phyloP scores from a whole-genome alignment of 345 rosid genomes.

The Lepidium africanum region DNA sequence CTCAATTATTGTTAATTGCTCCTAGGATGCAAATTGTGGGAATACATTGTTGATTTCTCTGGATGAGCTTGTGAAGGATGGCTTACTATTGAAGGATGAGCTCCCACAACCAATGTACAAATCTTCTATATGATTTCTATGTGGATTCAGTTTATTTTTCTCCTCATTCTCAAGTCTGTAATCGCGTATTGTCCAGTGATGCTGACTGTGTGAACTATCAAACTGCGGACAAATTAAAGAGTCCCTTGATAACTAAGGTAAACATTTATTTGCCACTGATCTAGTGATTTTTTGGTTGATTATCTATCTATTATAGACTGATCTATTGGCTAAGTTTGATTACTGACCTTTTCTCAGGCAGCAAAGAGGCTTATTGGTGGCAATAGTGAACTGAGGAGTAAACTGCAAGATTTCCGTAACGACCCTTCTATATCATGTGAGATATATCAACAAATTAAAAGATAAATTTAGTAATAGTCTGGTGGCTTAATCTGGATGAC shows the following conservation, averaged over 20 bases:
- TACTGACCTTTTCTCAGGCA: constrained; percentile 43
- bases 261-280: not conserved
- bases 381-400: constrained; percentile 49
- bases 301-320: not conserved
- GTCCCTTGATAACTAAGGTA: constrained; percentile 75
- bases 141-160: not conserved
- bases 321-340: not conserved
- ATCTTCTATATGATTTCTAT: not conserved
- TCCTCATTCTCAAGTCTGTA: not conserved
- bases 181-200: constrained; percentile 37
- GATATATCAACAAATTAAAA: constrained; percentile 1
- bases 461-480: not conserved
- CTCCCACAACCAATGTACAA: constrained; percentile 70
- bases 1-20: not conserved
- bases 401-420: constrained; percentile 51
- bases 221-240: constrained; percentile 50
- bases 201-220: constrained; percentile 54
- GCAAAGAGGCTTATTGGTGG: constrained; percentile 70
- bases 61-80: constrained; percentile 83
- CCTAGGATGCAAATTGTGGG: constrained; percentile 95
- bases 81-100: constrained; percentile 56
- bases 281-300: not conserved
- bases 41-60: constrained; percentile 86
- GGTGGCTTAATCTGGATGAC: not conserved
- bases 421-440: constrained; percentile 64